Percentiles rank a stretch among this genome's conserved stretches.
Evolutionary conservation across 2,329 filamentous ascomycete genomes (phyloP).

Genomic region (Colletotrichum sp.): DNA sequence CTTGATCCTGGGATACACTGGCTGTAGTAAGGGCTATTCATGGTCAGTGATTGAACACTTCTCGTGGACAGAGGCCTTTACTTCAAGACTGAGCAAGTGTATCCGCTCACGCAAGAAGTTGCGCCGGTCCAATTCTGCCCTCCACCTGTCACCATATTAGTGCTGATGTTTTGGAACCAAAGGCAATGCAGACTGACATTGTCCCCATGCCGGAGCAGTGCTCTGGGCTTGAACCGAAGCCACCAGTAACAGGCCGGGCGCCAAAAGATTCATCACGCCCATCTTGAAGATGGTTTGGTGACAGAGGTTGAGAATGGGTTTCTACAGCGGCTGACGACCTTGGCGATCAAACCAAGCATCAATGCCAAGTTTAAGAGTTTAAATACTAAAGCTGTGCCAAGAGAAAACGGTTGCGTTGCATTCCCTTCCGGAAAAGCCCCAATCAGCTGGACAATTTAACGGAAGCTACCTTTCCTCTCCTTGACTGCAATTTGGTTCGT

Average conservation of each 20-base stretch:
- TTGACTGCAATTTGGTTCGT: not conserved
- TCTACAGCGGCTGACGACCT: not conserved
- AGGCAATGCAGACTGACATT: not conserved
- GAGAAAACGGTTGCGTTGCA: not conserved
- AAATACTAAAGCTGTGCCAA: not conserved
- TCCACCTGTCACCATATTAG: constrained; percentile 3
- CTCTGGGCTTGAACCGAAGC: not conserved
- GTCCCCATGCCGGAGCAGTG: constrained; percentile 9
- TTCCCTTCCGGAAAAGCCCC: not conserved
- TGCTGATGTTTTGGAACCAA: not conserved
- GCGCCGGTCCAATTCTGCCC: constrained; percentile 10
- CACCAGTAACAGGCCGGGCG: not conserved
- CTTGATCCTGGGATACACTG: constrained; percentile 16
- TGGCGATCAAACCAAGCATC: not conserved
- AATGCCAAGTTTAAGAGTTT: constrained; percentile 10
- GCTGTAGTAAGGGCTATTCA: constrained; percentile 8
- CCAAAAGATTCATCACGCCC: not conserved
- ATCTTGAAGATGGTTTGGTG: not conserved
- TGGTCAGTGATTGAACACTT: not conserved
- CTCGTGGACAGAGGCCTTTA: not conserved
- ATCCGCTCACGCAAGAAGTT: constrained; percentile 15
- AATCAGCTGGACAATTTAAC: not conserved
- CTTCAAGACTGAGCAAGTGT: constrained; percentile 18
- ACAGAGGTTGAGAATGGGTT: not conserved
- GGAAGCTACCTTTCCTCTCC: not conserved